Evolutionary conservation across 1,139 yeast species (phyloP).

Genomic region (Candida glucosophila): DNA sequence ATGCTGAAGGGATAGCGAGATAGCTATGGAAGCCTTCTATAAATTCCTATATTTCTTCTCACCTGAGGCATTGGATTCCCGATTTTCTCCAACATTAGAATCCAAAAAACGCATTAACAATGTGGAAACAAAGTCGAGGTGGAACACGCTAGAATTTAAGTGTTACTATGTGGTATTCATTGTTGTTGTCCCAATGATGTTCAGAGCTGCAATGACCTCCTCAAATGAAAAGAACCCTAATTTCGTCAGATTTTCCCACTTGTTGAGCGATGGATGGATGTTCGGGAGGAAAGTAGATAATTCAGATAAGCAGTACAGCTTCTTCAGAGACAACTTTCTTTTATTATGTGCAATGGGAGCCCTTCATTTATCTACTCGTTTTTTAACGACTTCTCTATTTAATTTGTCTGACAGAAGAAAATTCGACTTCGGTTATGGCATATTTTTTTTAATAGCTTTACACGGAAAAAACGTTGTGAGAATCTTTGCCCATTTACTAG

Average conservation of each 20-base stretch:
- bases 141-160: conserved; percentile 70
- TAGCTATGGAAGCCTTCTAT: conserved; percentile 5
- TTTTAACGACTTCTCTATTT: conserved; percentile 14
- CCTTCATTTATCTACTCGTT: conserved; percentile 47
- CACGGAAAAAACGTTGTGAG: conserved; percentile 73
- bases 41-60: conserved; percentile 44
- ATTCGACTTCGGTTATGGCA: conserved; percentile 70
- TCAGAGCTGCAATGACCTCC: conserved; percentile 73
- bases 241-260: conserved; percentile 51
- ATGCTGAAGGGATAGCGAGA: neutral
- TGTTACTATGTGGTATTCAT: conserved; percentile 56
- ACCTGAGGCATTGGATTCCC: conserved; percentile 68
- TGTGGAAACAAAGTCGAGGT: conserved; percentile 47
- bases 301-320: conserved; percentile 82
- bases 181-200: conserved; percentile 73
- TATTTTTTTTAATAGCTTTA: conserved; percentile 58
- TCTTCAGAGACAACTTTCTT: conserved; percentile 74
- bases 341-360: conserved; percentile 46
- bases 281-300: conserved; percentile 79
- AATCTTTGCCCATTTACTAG: conserved; percentile 46
- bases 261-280: conserved; percentile 67
- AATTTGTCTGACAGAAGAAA: conserved; percentile 28
- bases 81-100: conserved; percentile 52
- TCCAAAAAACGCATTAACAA: conserved; percentile 33
- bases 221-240: conserved; percentile 74